Conservation (phyloP, 768 basidiomycete species). For the Pleurotus djamor region DNA sequence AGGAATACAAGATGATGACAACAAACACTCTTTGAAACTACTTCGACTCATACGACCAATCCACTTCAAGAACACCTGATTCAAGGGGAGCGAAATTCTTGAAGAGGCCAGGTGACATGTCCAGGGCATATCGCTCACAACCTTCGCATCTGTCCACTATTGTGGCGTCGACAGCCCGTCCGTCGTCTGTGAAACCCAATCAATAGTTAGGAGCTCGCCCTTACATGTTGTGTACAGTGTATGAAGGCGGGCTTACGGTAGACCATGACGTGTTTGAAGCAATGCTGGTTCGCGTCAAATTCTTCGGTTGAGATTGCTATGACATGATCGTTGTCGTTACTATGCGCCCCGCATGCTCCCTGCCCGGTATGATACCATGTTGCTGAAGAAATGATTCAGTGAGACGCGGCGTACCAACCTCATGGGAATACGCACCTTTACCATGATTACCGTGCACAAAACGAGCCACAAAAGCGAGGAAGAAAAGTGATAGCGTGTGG, state of each 20-base stretch:
- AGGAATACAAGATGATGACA: not conserved
- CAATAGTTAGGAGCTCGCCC: not conserved
- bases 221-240: not conserved
- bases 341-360: not conserved
- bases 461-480: not conserved
- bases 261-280: not conserved
- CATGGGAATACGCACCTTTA: not conserved
- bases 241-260: not conserved
- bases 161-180: not conserved
- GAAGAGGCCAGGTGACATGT: conserved; percentile 4
- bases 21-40: not conserved
- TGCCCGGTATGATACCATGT: not conserved
- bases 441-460: not conserved
- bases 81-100: conserved; percentile 2
- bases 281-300: not conserved
- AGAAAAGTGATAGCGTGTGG: no score
- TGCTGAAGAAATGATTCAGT: not conserved
- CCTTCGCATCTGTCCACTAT: conserved; percentile 5
- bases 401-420: not conserved
- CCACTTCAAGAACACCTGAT: not conserved
- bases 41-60: not conserved
- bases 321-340: conserved; percentile 1
- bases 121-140: not conserved
- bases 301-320: not conserved
- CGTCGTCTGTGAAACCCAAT: not conserved